Percentiles rank a stretch among this genome's conserved stretches.
phyloP scores from a whole-genome alignment of 805 yeast genomes.

The Suhomyces prunicola region DNA sequence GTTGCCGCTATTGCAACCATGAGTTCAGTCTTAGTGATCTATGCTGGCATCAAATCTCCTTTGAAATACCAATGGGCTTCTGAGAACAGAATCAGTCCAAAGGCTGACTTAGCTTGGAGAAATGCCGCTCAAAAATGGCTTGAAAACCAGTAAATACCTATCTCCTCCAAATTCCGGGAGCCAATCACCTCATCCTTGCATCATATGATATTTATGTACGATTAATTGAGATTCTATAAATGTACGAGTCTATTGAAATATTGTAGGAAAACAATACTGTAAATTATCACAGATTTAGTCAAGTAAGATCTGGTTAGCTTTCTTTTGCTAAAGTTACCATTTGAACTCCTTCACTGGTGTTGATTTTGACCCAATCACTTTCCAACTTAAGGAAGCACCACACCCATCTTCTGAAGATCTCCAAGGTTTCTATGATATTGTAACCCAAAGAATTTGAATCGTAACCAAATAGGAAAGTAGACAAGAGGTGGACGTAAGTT shows the following conservation, averaged over 20 bases:
- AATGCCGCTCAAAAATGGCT: constrained; percentile 45
- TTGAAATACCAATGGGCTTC: constrained; percentile 39
- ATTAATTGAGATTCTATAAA: constrained; percentile 3
- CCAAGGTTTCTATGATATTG: constrained; percentile 67
- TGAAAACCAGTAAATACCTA: constrained; percentile 16
- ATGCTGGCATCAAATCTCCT: constrained; percentile 40
- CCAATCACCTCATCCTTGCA: constrained; percentile 5
- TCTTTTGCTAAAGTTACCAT: neutral
- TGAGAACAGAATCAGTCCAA: constrained; percentile 44
- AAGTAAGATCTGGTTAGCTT: too few relatives aligned
- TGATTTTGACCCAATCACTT: constrained; percentile 54
- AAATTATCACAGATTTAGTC: too few relatives aligned
- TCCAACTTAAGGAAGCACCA: constrained; percentile 90
- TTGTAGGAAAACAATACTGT: neutral
- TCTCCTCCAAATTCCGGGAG: neutral
- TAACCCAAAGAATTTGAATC: constrained; percentile 51
- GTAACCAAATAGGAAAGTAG: constrained; percentile 35
- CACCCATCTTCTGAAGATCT: constrained; percentile 77
- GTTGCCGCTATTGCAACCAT: constrained; percentile 40
- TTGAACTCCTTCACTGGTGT: constrained; percentile 1
- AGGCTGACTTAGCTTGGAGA: constrained; percentile 49
- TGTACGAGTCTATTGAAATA: neutral
- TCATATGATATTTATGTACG: neutral
- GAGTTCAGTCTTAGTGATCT: constrained; percentile 39
- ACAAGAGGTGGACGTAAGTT: constrained; percentile 13